Conservation (phyloP, 176 grass and related monocot species). For the Alloteropsis semialata region DNA sequence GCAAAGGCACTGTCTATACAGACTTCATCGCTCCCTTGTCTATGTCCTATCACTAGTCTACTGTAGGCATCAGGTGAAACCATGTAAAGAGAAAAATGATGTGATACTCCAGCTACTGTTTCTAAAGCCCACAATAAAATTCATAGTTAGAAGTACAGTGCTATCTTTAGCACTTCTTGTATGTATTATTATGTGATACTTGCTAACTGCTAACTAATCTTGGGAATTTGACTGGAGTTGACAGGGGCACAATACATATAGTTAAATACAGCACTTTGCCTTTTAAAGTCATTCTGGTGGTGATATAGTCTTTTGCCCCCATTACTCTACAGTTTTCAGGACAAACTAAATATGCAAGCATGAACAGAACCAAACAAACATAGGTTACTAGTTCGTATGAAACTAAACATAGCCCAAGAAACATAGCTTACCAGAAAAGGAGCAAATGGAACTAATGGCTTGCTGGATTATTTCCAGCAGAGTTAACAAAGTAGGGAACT, state of each 20-base stretch:
- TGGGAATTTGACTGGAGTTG: not conserved
- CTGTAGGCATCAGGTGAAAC: not conserved
- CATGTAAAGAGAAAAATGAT: not conserved
- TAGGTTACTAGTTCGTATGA: not conserved
- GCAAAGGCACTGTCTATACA: not conserved
- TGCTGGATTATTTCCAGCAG: not conserved
- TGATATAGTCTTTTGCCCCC: not conserved
- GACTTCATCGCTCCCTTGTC: not conserved
- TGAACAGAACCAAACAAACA: slow-evolving; percentile 3
- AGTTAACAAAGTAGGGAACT: not conserved
- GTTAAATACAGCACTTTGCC: not conserved
- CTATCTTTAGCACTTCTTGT: not conserved
- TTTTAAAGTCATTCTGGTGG: not conserved
- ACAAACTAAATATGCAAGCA: not conserved
- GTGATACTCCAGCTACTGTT: not conserved
- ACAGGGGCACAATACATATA: not conserved
- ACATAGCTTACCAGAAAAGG: not conserved
- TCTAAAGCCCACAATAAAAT: not conserved
- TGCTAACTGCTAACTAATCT: not conserved
- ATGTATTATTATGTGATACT: not conserved
- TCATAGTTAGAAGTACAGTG: not conserved
- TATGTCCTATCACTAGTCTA: not conserved
- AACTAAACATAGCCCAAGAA: not conserved
- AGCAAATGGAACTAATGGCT: not conserved
- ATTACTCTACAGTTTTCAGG: not conserved